A percentile compares a stretch with the other conserved stretches of the same genome.
phyloP scores from a whole-genome alignment of 805 yeast genomes.

The Monosporozyma servazzii region DNA sequence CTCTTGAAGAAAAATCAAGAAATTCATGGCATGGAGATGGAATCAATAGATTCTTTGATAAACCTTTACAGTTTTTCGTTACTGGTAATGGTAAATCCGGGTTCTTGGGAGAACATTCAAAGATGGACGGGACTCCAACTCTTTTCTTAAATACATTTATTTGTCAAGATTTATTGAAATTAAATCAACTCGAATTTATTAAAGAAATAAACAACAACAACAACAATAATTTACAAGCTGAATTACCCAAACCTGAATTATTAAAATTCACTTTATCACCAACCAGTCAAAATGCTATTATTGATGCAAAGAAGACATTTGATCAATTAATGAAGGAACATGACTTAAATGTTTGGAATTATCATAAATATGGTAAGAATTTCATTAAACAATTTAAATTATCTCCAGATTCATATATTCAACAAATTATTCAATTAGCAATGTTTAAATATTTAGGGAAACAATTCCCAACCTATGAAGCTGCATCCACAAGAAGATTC shows the following conservation, averaged over 20 bases:
- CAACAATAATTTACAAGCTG: background rate
- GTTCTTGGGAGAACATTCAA: slow-evolving; percentile 91
- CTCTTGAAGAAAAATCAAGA: slow-evolving; percentile 75
- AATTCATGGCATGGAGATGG: slow-evolving; percentile 96
- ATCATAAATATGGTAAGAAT: slow-evolving; percentile 77
- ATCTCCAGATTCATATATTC: slow-evolving; percentile 91
- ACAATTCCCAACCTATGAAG: slow-evolving; percentile 85
- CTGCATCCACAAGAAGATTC: slow-evolving; percentile 87
- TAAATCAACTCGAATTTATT: slow-evolving; percentile 31
- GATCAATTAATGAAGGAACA: slow-evolving; percentile 45
- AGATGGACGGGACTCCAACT: slow-evolving; percentile 97
- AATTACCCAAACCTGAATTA: slow-evolving; percentile 2
- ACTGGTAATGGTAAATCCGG: slow-evolving; percentile 82
- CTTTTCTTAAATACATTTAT: slow-evolving; percentile 75
- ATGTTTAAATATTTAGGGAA: slow-evolving; percentile 75
- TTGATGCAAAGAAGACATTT: slow-evolving; percentile 48
- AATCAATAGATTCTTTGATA: slow-evolving; percentile 80
- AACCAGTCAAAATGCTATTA: slow-evolving; percentile 41
- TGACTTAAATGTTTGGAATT: slow-evolving; percentile 71
- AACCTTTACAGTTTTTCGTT: slow-evolving; percentile 78
- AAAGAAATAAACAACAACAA: background rate
- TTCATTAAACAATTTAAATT: slow-evolving; percentile 74
- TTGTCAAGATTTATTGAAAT: slow-evolving; percentile 43
- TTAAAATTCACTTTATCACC: slow-evolving; percentile 55
- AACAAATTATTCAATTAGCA: slow-evolving; percentile 85